Evolutionary conservation across 164 flowering plant species (phyloP).

Genomic region (Litsea cubeba): DNA sequence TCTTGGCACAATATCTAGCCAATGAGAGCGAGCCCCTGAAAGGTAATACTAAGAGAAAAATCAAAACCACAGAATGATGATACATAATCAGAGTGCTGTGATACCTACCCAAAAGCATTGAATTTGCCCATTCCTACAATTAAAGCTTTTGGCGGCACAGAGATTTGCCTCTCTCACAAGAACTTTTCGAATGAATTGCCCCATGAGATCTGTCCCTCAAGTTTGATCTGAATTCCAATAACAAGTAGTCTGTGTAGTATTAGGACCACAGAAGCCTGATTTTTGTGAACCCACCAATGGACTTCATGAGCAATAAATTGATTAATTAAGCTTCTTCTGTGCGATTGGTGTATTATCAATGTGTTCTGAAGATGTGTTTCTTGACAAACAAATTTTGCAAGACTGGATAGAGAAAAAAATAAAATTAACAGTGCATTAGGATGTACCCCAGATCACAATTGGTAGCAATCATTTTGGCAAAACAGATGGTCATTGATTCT

Average conservation of each 20-base stretch:
- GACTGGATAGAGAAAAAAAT: too few species aligned
- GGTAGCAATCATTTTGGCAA: too few species aligned
- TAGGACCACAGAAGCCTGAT: background rate
- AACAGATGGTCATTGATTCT: too few species aligned
- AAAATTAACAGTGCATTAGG: too few species aligned
- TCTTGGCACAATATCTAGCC: constrained; percentile 67
- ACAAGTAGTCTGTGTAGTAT: background rate
- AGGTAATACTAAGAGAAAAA: constrained; percentile 14
- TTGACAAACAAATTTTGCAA: background rate
- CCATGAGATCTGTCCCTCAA: constrained; percentile 38
- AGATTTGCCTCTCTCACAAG: constrained; percentile 54
- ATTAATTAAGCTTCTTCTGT: background rate
- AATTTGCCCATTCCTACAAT: constrained; percentile 52
- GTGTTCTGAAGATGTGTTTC: background rate
- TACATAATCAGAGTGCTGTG: background rate
- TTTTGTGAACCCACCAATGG: background rate
- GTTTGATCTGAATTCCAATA: constrained; percentile 52
- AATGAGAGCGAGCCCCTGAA: constrained; percentile 54
- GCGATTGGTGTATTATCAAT: background rate
- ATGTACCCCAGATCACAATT: too few species aligned
- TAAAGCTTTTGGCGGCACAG: constrained; percentile 38
- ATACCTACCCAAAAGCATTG: constrained; percentile 48
- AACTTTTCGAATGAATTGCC: constrained; percentile 20
- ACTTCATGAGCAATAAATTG: background rate
- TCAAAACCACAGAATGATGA: background rate